A percentile compares a stretch with the other conserved stretches of the same genome.
Conservation (phyloP, 2,329 filamentous ascomycete species). For the Fusarium pilosicola region DNA sequence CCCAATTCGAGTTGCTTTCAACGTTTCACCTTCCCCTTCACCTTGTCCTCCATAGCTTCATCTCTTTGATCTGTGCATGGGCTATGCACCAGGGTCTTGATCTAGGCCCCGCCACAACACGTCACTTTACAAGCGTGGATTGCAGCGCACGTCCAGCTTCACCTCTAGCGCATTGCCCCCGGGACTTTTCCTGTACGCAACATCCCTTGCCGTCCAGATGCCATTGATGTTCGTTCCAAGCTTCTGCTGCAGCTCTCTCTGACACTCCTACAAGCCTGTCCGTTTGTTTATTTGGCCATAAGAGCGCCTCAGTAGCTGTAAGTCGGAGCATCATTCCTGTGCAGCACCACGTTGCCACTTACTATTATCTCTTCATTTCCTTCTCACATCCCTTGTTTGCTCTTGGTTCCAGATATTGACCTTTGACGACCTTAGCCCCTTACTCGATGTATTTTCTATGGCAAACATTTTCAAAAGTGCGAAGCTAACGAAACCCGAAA, state of each 20-base stretch:
- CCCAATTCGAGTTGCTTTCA: neutral
- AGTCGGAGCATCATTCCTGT: constrained; percentile 17
- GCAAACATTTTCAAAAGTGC: constrained; percentile 55
- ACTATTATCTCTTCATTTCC: neutral
- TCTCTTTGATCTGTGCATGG: constrained; percentile 26
- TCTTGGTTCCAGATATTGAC: neutral
- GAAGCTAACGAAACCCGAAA: constrained; percentile 69
- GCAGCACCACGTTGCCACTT: constrained; percentile 14
- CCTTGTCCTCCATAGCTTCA: neutral
- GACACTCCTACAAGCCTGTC: constrained; percentile 27
- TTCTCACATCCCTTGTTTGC: neutral
- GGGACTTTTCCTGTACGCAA: constrained; percentile 33
- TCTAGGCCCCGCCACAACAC: constrained; percentile 44
- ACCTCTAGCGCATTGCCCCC: constrained; percentile 28
- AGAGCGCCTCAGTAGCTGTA: constrained; percentile 36
- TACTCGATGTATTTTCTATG: neutral
- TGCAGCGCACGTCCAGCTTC: constrained; percentile 41
- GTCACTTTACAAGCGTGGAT: constrained; percentile 43
- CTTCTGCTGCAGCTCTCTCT: constrained; percentile 27
- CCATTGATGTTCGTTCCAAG: constrained; percentile 10
- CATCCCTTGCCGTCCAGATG: constrained; percentile 33
- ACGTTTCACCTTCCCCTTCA: constrained; percentile 3
- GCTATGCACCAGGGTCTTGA: constrained; percentile 31
- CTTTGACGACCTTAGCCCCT: neutral
- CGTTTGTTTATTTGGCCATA: constrained; percentile 11